Base-by-base conservation (phyloP, 106 monocot species). In the Dioscorea zingiberensis region DNA sequence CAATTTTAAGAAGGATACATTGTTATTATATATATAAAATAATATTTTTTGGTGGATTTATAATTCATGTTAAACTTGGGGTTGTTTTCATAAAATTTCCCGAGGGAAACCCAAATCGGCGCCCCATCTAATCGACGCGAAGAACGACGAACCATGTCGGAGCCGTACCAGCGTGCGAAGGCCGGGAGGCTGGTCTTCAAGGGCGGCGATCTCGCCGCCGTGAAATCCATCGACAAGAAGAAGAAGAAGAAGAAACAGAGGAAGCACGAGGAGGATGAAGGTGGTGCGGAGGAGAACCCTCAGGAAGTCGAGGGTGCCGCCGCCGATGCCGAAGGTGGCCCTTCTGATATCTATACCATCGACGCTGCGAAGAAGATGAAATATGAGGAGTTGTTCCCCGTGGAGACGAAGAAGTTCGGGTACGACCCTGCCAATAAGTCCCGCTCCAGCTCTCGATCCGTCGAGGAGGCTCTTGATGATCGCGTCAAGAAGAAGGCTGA, bases 331-430 rank as follows among this genome's bases (percentile, higher is more conserved):
- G 47, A 54, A 21, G 60, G 63, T 22, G 53, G 62, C 18, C 76
- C 66, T 2, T 76, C 65, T 38, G 71, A 83, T 12, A 57, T 80
- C 17, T 98, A 93, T 84, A 93, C 92, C 29, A 98, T 93, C 55
- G 93, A 89, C 44, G 84, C 98, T 7, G 88, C 89, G 54, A 98
- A 98, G 93, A 77, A 77, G 83, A 81, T 98, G 89, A 98, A 98
- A 81, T 93, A 98, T 75, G 93, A 98, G 84, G 98, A 98, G 79
- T 61, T 98, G 17, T 98, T 98, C 69, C 98, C 98, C 13, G 92
- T 98, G 25, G 97, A 97, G 76, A 18, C 88, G 5, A 85, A 61
- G 84, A 85, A 79, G 80, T 97, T 88, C 58, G 81, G 91, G 3
- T 97, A 97, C 55, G 91, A 88, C 49, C 97, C 91, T 2, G 67